Evolutionary conservation across 2,329 filamentous ascomycete species (phyloP), one percentile per base, ranked within the genome.

Genomic region (Phialemoniopsis sp.): DNA sequence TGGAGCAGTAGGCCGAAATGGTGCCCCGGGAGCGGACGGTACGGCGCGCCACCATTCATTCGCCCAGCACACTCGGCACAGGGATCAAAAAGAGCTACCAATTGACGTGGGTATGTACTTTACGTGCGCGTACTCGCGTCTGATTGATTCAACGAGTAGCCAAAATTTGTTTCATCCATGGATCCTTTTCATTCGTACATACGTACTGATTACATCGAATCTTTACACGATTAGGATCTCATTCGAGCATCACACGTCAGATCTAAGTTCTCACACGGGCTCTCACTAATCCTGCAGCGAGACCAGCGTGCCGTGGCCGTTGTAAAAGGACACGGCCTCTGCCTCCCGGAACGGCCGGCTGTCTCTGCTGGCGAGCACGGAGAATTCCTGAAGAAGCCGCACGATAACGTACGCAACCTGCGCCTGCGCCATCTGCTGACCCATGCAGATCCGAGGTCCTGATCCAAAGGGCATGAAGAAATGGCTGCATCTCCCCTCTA

Each of bases 381-480:
- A 14, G 15, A 45, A 40, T 15, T 38, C 38, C 29, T 45, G 43
- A 29, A 45, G 26, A 10, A 45, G 30, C 19, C 43, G 34, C 14
- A 45, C 41, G 13, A 45, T 15, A 14, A 39, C 36, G 33, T 45
- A 45, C 14, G 30, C 13, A 3, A 43, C 34, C 38, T 43, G 40
- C 3, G 18, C 19, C 36, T 34, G 33, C 10, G 36, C 43, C 40
- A 45, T 45, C 5, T 38, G 18, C 26, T 38, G 40, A 18, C 43
- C 43, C 26, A 43, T 28, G 26, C 43, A 45, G 5, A 36, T 29
- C 18, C 43, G 36, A 9, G 32, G 37, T 4, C 43, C 40, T 1
- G 30, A 40, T 4, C 43, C 43, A 26, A 45, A 45, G 8, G 43
- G 43, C 38, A 40, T 43, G 36, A 45, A 45, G 40, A 37, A 38